Conservation (phyloP, 352 stramenopile species). For the Globisporangium nunn region DNA sequence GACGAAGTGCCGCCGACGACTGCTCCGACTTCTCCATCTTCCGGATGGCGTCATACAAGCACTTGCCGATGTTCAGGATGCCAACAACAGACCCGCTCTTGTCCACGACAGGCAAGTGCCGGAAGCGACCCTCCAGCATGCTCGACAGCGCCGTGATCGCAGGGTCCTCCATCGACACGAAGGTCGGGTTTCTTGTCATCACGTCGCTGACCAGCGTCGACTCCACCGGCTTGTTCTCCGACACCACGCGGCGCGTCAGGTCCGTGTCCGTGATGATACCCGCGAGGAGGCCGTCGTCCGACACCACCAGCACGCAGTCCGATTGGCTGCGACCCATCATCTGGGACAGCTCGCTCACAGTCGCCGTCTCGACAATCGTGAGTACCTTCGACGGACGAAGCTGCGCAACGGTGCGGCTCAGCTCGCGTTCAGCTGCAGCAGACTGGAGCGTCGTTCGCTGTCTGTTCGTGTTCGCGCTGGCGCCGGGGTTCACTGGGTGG, state of each 20-base stretch:
- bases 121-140: constrained; percentile 87
- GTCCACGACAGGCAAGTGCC: constrained; percentile 80
- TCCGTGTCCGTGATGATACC: constrained; percentile 96
- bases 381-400: constrained; percentile 84
- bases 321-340: constrained; percentile 88
- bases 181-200: constrained; percentile 82
- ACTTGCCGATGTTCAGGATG: constrained; percentile 98
- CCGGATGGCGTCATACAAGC: constrained; percentile 96
- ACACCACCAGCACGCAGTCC: constrained; percentile 91
- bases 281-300: constrained; percentile 78
- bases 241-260: constrained; percentile 75
- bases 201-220: constrained; percentile 63
- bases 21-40: constrained; percentile 94
- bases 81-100: constrained; percentile 87
- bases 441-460: constrained; percentile 59
- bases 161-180: constrained; percentile 76
- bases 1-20: constrained; percentile 61
- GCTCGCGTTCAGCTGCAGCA: constrained; percentile 51
- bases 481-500: constrained; percentile 41
- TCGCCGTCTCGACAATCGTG: constrained; percentile 74
- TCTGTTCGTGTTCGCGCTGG: constrained; percentile 20
- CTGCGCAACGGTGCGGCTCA: constrained; percentile 72
- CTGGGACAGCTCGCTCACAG: constrained; percentile 79
- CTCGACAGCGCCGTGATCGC: constrained; percentile 79
- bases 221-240: constrained; percentile 67